Conservation (phyloP, 2,329 filamentous ascomycete genomes). For the Sporothrix globosa region DNA sequence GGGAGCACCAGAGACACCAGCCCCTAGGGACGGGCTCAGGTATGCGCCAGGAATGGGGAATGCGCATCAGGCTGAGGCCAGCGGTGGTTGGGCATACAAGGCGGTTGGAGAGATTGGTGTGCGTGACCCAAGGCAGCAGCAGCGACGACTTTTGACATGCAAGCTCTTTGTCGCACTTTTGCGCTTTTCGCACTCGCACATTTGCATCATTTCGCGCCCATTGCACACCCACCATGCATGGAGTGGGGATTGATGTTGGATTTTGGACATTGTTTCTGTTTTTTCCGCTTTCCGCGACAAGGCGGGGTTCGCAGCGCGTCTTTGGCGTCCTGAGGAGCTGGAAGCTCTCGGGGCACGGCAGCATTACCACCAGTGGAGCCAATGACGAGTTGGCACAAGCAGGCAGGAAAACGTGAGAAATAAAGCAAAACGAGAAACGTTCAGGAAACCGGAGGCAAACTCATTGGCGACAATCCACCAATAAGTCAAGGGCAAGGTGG, state of each 20-base stretch:
- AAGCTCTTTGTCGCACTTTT: neutral
- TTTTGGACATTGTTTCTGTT: neutral
- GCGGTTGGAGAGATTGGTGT: neutral
- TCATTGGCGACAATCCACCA: neutral
- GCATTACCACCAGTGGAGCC: neutral
- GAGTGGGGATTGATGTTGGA: neutral
- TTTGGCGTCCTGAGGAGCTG: neutral
- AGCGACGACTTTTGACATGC: neutral
- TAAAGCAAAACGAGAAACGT: too few relatives aligned
- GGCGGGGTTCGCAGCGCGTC: slow-evolving; percentile 31
- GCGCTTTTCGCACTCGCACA: neutral
- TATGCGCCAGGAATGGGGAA: slow-evolving; percentile 25
- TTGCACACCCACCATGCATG: neutral
- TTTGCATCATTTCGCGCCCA: neutral
- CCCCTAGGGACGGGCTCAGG: slow-evolving; percentile 12
- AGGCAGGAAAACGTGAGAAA: neutral
- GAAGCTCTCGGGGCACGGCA: slow-evolving; percentile 4
- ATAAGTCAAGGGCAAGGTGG: neutral
- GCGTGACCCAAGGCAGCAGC: slow-evolving; percentile 16
- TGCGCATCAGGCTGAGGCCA: slow-evolving; percentile 20
- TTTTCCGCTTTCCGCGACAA: slow-evolving; percentile 8
- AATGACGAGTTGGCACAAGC: neutral
- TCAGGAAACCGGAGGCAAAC: neutral
- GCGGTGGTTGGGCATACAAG: slow-evolving; percentile 18
- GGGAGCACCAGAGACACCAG: neutral